phyloP scores from a whole-genome alignment of 2,329 filamentous ascomycete genomes.

The Stromatinia cepivora region DNA sequence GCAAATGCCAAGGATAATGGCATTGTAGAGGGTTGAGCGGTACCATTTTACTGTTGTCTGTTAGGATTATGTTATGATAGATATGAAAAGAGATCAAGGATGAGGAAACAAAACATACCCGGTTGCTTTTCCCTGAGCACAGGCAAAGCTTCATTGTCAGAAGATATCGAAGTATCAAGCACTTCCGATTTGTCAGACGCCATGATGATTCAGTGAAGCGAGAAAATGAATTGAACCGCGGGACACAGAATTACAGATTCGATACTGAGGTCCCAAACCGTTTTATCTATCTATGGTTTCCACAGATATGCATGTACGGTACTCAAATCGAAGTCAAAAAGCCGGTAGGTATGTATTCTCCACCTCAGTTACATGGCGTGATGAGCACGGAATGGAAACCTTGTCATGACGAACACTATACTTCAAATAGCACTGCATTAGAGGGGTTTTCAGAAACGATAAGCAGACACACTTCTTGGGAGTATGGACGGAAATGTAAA shows the following conservation, averaged over 20 bases:
- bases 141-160: slow-evolving; percentile 31
- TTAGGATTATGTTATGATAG: not conserved
- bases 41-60: slow-evolving; percentile 56
- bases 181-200: slow-evolving; percentile 22
- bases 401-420: slow-evolving; percentile 19
- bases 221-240: not conserved
- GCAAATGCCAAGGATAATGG: slow-evolving; percentile 68
- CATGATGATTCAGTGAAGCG: slow-evolving; percentile 1
- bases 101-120: slow-evolving; percentile 22
- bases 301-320: not conserved
- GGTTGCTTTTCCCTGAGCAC: slow-evolving; percentile 25
- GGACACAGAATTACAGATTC: not conserved
- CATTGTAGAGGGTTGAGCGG: slow-evolving; percentile 71
- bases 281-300: not conserved
- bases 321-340: not conserved
- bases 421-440: not conserved
- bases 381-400: slow-evolving; percentile 21
- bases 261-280: not conserved
- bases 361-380: slow-evolving; percentile 18
- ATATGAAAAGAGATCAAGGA: not conserved
- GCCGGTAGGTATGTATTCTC: not conserved
- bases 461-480: not conserved
- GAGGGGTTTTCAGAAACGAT: not conserved
- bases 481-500: not conserved
- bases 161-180: slow-evolving; percentile 20